These are phyloP conservation scores for Claviceps maximensis DNA, from an alignment of 2,329 filamentous ascomycete species.

Conservation along the genomic window DNA sequence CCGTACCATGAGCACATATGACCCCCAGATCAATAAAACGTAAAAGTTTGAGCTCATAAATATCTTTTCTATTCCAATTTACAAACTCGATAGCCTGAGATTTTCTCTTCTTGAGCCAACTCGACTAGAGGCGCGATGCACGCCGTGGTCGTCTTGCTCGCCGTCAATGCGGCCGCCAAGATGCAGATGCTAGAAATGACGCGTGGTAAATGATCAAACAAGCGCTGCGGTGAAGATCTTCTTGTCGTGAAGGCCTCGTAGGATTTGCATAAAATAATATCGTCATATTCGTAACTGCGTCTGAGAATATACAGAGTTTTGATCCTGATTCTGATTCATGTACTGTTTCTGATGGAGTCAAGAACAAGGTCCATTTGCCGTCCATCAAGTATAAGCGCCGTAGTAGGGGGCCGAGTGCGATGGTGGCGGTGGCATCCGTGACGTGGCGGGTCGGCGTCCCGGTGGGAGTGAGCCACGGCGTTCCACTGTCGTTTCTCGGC, in stretches of 20 bases:
- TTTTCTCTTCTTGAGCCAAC: not conserved
- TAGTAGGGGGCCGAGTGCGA: constrained; percentile 2
- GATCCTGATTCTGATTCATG: not conserved
- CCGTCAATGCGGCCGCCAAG: not conserved
- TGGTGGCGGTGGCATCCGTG: constrained; percentile 1
- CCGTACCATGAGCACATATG: not conserved
- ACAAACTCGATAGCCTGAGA: not conserved
- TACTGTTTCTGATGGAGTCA: not conserved
- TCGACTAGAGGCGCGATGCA: not conserved
- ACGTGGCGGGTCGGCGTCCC: constrained; percentile 1
- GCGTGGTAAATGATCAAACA: not conserved
- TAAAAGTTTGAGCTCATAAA: not conserved
- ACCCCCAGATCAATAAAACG: not conserved
- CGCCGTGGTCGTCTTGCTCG: not conserved
- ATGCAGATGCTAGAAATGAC: constrained; percentile 2
- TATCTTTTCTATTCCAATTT: not conserved
- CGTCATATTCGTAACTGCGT: constrained; percentile 2
- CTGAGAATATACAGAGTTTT: not conserved
- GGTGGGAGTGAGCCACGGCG: constrained; percentile 1
- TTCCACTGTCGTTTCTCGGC: constrained; percentile 1
- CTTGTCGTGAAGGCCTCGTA: not conserved
- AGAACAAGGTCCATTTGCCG: not conserved
- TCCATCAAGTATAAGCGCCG: constrained; percentile 1
- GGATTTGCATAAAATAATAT: not conserved
- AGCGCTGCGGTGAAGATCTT: not conserved